phyloP scores from a whole-genome alignment of 768 basidiomycete species.

The Macrolepiota albuminosa region DNA sequence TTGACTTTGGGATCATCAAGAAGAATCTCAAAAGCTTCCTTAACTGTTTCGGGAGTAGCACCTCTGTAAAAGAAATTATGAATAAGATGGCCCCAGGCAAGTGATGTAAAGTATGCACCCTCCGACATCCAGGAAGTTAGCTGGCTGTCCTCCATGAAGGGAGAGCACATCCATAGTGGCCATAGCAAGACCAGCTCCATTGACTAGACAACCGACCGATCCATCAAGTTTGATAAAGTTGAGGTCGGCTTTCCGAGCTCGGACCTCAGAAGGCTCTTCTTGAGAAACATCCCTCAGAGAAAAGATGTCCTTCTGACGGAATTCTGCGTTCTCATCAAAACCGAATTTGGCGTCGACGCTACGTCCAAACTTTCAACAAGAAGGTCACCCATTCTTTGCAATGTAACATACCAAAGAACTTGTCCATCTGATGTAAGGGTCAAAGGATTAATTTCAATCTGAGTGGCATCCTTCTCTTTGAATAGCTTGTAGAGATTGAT shows the following conservation, averaged over 20 bases:
- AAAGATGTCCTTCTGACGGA: constrained; percentile 92
- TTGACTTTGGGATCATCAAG: constrained; percentile 89
- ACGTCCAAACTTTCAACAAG: constrained; percentile 6
- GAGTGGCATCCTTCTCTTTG: constrained; percentile 98
- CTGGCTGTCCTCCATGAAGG: constrained; percentile 92
- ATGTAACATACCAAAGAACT: constrained; percentile 71
- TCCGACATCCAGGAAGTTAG: constrained; percentile 98
- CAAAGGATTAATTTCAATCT: constrained; percentile 99
- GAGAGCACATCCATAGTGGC: constrained; percentile 99
- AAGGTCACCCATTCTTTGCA: constrained; percentile 6
- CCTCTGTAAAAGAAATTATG: constrained; percentile 45
- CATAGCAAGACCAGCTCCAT: constrained; percentile 98
- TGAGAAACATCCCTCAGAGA: constrained; percentile 87
- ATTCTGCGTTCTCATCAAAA: constrained; percentile 99
- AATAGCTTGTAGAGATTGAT: constrained; percentile 93
- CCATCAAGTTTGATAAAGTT: constrained; percentile 99
- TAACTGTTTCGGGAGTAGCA: constrained; percentile 98
- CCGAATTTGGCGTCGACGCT: constrained; percentile 99
- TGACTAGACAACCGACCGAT: constrained; percentile 94
- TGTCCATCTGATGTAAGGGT: constrained; percentile 87
- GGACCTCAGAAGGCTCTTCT: constrained; percentile 96
- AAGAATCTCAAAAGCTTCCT: constrained; percentile 98
- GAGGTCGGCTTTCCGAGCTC: constrained; percentile 92
- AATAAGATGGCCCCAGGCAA: not conserved
- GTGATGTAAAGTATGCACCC: constrained; percentile 45